Evolutionary conservation across 495 filamentous ascomycete genomes (phyloP), one percentile per base, ranked within the genome.

Genomic region (Apodospora peruviana): DNA sequence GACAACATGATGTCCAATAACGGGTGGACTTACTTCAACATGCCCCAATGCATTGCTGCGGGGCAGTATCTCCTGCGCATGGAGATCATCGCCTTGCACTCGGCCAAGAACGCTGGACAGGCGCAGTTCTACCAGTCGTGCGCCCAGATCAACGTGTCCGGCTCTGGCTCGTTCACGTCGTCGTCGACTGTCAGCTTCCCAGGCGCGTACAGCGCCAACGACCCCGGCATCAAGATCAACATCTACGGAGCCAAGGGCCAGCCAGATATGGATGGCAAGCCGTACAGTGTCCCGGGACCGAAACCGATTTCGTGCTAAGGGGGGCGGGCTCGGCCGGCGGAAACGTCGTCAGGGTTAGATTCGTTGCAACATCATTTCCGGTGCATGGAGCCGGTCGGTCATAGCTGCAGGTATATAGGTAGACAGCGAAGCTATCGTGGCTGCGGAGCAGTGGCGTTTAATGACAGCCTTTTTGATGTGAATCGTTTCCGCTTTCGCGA

Each of bases 121-220:
- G 78, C 78, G 0, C 77, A 82, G 62, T 76, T 81, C 61, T 81
- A 79, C 61, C 65, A 65, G 48, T 67, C 66, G n/a, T 80, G 77
- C 53, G 78, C 77, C 4, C 75, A 80, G 61, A 75, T 81, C 60
- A 76, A 72, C 50, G 66, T 80, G 18, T 61, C 67, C 17, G 71
- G 75, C 41, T 65, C 64, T 21, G 75, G 77, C 35, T 60, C 62
- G 22, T 69, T 70, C 40, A 58, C 58, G 4, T 72, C 71, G 0
- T 61, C 64, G 25, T 47, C 64, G 45, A 80, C 77, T 5, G 75
- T 82, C 35, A 70, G 65, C 59, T 73, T 81, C 59, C 80, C 79
- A 3, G 78, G 79, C 23, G 73, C 72, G 17, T 79, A 78, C 61
- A 57, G 63, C 56, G 58, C 70, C 36, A 70, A 48, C 45, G 70